A percentile compares a stretch with the other conserved stretches of the same genome.
Evolutionary conservation across 352 stramenopile species (phyloP).

Genomic region (Phytophthora europaea): DNA sequence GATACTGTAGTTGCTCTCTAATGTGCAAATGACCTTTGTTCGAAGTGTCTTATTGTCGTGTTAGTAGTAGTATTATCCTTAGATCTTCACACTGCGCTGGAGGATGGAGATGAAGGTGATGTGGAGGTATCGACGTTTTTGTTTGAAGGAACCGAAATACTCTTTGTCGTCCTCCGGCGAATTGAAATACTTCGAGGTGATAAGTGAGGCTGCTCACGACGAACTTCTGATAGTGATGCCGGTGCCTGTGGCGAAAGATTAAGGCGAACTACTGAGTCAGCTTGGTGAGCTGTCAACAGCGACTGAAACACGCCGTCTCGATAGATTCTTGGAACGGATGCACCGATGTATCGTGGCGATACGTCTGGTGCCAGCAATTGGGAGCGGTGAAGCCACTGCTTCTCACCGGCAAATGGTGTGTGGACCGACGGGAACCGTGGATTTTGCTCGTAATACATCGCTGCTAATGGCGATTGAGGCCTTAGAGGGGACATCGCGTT

Average conservation of each 20-base stretch:
- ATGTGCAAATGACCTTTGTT: conserved; percentile 41
- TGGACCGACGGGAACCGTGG: conserved; percentile 73
- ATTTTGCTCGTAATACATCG: conserved; percentile 61
- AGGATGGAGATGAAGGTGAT: neutral
- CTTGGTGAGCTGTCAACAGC: conserved; percentile 55
- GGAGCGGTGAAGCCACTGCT: conserved; percentile 67
- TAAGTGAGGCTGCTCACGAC: conserved; percentile 16
- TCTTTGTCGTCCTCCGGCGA: conserved; percentile 2
- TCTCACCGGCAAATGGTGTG: conserved; percentile 45
- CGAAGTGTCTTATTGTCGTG: neutral
- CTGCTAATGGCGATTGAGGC: conserved; percentile 3
- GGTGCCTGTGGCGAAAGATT: conserved; percentile 45
- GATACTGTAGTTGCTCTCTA: conserved; percentile 8
- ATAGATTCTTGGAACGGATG: conserved; percentile 67
- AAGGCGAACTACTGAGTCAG: conserved; percentile 60
- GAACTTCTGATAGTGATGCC: conserved; percentile 23
- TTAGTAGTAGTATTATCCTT: neutral
- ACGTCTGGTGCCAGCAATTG: conserved; percentile 57
- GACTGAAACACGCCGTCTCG: conserved; percentile 63
- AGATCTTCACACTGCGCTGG: neutral
- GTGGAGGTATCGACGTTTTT: neutral
- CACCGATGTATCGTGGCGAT: conserved; percentile 60
- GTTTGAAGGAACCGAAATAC: neutral
- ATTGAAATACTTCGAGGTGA: conserved; percentile 29
- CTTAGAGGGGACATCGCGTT: neutral